Percentiles rank a stretch among this genome's conserved stretches.
Conservation (phyloP, 192 early-diverging fungal genomes). For the Polychytrium aggregatum region DNA sequence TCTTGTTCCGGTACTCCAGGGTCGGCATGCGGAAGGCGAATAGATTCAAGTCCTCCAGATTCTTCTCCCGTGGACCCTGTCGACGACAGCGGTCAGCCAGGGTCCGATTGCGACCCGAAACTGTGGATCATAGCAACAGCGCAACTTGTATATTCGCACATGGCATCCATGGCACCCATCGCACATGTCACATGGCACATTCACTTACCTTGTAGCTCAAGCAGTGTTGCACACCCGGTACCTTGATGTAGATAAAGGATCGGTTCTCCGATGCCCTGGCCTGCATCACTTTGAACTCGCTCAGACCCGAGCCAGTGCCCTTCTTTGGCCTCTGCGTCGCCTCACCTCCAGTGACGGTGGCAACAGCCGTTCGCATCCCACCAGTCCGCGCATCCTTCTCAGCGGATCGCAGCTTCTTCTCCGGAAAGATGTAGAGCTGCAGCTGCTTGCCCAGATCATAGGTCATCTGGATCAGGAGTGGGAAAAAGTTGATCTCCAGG, state of each 20-base stretch:
- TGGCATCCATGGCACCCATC: too few relatives aligned
- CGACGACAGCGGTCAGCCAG: too few relatives aligned
- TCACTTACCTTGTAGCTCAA: slow-evolving; percentile 68
- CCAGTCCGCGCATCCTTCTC: slow-evolving; percentile 1
- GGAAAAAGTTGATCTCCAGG: slow-evolving; percentile 78
- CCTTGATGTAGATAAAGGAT: slow-evolving; percentile 84
- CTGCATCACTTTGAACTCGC: slow-evolving; percentile 76
- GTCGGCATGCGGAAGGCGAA: slow-evolving; percentile 66
- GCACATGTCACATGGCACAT: slow-evolving; percentile 7
- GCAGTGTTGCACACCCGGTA: slow-evolving; percentile 69
- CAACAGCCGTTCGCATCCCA: neutral
- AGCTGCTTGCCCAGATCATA: slow-evolving; percentile 75
- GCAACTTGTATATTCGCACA: too few relatives aligned
- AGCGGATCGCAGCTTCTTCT: slow-evolving; percentile 16
- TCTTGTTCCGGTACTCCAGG: slow-evolving; percentile 69
- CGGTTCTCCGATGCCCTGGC: slow-evolving; percentile 69
- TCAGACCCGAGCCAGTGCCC: slow-evolving; percentile 1
- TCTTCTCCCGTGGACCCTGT: slow-evolving; percentile 67
- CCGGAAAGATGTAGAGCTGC: slow-evolving; percentile 74
- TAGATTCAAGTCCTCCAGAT: slow-evolving; percentile 60
- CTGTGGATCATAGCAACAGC: too few relatives aligned
- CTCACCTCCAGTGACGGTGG: neutral
- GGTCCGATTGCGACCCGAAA: too few relatives aligned
- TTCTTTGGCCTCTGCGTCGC: too few relatives aligned
- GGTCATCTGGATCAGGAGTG: slow-evolving; percentile 65